These are phyloP conservation scores for Acacia melanoxylon DNA, from an alignment of 306 rosid genomes.

Conservation along the genomic window DNA sequence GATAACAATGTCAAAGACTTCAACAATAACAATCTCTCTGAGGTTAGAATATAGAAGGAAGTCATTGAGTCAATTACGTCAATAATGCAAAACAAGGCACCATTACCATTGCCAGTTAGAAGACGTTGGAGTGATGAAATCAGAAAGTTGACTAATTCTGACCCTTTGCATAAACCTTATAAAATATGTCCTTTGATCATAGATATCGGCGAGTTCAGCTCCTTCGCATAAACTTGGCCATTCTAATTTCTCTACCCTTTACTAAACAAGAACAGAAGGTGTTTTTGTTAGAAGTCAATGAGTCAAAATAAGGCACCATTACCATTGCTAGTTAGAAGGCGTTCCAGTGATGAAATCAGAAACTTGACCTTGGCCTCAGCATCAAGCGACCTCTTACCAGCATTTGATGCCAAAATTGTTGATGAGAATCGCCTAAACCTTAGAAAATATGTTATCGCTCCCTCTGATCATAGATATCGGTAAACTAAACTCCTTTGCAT, in stretches of 20 bases:
- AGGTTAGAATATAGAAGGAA: neutral
- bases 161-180: conserved; percentile 55
- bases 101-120: conserved; percentile 48
- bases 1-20: neutral
- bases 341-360: conserved; percentile 53
- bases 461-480: conserved; percentile 79
- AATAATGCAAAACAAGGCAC: conserved; percentile 37
- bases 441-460: conserved; percentile 59
- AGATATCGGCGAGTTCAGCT: conserved; percentile 56
- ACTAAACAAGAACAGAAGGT: neutral
- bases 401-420: conserved; percentile 57
- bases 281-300: neutral
- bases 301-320: conserved; percentile 42
- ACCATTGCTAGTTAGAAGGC: conserved; percentile 50
- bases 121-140: conserved; percentile 57
- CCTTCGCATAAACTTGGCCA: neutral
- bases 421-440: conserved; percentile 48
- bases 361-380: conserved; percentile 55
- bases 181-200: conserved; percentile 59
- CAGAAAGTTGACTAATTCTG: conserved; percentile 53
- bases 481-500: conserved; percentile 20
- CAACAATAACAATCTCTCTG: conserved; percentile 29
- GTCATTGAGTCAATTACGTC: neutral
- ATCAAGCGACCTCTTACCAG: conserved; percentile 71
- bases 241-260: neutral